Percentiles rank a stretch among this genome's conserved stretches.
Conservation (phyloP, 768 basidiomycete species). For the Podaxis carcinomalis region DNA sequence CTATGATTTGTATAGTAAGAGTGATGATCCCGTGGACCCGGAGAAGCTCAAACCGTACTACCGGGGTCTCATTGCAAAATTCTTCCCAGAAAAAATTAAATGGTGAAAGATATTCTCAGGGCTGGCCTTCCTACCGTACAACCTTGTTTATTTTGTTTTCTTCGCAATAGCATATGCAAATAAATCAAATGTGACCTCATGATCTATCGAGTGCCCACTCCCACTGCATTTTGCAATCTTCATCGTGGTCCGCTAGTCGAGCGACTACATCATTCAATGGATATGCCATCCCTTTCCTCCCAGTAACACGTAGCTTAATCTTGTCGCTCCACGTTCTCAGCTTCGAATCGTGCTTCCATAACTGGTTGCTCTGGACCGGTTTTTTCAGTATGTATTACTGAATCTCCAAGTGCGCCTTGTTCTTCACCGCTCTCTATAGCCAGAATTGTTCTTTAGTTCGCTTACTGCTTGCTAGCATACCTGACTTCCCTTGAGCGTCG, state of each 20-base stretch:
- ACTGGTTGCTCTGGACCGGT: not conserved
- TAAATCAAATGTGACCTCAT: no score
- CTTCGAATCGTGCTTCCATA: not conserved
- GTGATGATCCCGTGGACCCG: constrained; percentile 61
- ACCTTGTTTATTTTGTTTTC: not conserved
- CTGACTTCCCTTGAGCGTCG: no score
- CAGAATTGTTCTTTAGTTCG: no score
- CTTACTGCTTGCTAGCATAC: no score
- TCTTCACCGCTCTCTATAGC: no score
- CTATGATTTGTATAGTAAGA: constrained; percentile 92
- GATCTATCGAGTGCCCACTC: no score
- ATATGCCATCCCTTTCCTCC: not conserved
- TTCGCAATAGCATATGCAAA: no score
- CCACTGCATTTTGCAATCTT: no score
- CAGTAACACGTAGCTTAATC: no score
- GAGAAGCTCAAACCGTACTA: constrained; percentile 80
- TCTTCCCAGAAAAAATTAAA: constrained; percentile 75
- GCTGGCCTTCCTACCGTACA: not conserved
- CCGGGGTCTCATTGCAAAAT: constrained; percentile 74
- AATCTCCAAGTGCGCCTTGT: no score
- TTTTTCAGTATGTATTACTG: not conserved
- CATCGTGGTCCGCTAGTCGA: no score
- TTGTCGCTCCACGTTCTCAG: not conserved
- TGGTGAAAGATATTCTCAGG: constrained; percentile 47
- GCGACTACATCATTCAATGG: not conserved